These are phyloP conservation scores for Reticulascus tulasneorum DNA, from an alignment of 2,329 filamentous ascomycete genomes.

Conservation along the genomic window DNA sequence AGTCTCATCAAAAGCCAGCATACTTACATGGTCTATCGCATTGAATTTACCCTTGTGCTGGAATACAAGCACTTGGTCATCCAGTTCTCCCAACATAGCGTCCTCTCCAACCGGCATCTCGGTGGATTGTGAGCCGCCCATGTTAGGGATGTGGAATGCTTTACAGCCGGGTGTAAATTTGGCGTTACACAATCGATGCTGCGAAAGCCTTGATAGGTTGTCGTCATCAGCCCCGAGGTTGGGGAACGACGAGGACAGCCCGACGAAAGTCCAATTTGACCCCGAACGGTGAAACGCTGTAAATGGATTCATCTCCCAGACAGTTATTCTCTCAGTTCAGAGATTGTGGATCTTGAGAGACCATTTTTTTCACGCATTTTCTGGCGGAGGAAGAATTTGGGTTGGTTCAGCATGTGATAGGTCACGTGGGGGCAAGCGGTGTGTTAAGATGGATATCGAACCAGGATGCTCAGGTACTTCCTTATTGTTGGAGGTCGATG, in stretches of 20 bases:
- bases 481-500: no score
- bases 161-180: conserved; percentile 53
- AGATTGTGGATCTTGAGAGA: no score
- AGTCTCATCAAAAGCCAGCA: no score
- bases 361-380: no score
- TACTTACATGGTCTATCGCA: conserved; percentile 62
- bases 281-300: conserved; percentile 18
- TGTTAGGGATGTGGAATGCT: conserved; percentile 47
- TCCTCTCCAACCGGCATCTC: conserved; percentile 33
- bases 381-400: no score
- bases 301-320: conserved; percentile 20
- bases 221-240: conserved; percentile 40
- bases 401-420: no score
- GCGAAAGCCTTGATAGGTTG: conserved; percentile 32
- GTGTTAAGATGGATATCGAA: no score
- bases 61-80: conserved; percentile 63
- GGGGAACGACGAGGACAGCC: conserved; percentile 51
- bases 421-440: no score
- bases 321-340: no score
- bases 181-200: conserved; percentile 30
- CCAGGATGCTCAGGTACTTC: no score
- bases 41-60: conserved; percentile 60
- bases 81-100: conserved; percentile 32
- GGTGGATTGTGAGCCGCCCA: conserved; percentile 29
- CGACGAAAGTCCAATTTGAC: conserved; percentile 49